A percentile compares a stretch with the other conserved stretches of the same genome.
These are phyloP conservation scores for Syzygium oleosum DNA, from an alignment of 345 rosid genomes.

Conservation along the genomic window DNA sequence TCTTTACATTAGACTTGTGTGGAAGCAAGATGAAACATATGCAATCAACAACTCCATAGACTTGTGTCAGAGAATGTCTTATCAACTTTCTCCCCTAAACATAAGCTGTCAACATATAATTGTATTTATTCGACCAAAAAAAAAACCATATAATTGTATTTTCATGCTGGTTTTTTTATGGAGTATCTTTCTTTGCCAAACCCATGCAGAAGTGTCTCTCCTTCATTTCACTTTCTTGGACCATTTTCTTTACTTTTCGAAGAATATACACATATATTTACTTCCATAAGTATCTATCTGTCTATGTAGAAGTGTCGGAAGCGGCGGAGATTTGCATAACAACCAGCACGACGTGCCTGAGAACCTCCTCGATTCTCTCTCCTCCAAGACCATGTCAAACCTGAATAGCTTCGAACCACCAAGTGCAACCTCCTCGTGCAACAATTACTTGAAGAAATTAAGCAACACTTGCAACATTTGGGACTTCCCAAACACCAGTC, in stretches of 20 bases:
- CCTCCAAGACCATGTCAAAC: slow-evolving; percentile 37
- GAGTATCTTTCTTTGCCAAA: neutral
- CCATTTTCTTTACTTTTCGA: neutral
- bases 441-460: slow-evolving; percentile 29
- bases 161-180: neutral
- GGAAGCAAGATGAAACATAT: neutral
- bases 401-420: slow-evolving; percentile 29
- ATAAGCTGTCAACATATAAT: neutral
- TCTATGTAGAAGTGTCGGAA: slow-evolving; percentile 24
- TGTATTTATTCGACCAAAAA: neutral
- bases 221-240: neutral
- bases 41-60: neutral
- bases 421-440: slow-evolving; percentile 5
- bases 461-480: slow-evolving; percentile 33
- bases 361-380: slow-evolving; percentile 43
- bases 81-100: neutral
- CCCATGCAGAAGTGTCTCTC: neutral
- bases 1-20: neutral
- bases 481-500: slow-evolving; percentile 17
- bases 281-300: neutral
- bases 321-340: slow-evolving; percentile 28
- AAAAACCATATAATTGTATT: neutral
- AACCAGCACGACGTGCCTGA: slow-evolving; percentile 36
- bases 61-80: neutral
- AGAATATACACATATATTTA: neutral